Conservation (phyloP, 306 rosid species). For the Castanospermum australe region DNA sequence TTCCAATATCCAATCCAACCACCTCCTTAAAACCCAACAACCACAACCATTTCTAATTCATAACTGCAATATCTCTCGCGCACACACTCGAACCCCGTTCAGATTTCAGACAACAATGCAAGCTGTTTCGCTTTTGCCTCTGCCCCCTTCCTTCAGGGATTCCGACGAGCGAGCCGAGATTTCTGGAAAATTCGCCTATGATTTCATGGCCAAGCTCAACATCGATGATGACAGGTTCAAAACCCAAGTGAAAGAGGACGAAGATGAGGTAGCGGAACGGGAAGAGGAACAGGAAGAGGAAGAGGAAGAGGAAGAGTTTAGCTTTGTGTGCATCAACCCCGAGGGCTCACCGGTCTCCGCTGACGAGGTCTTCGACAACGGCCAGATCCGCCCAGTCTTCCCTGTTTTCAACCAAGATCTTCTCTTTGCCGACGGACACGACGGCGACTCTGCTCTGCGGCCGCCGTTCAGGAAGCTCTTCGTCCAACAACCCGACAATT, state of each 20-base stretch:
- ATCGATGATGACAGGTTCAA: slow-evolving; percentile 10
- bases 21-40: not conserved
- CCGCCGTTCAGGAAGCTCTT: slow-evolving; percentile 62
- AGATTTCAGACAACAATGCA: slow-evolving; percentile 31
- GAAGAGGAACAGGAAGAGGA: not conserved
- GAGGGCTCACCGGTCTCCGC: slow-evolving; percentile 64
- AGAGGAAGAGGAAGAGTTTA: slow-evolving; percentile 57
- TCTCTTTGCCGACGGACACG: slow-evolving; percentile 33
- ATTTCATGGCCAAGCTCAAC: slow-evolving; percentile 40
- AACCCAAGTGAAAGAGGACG: not conserved
- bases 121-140: slow-evolving; percentile 27
- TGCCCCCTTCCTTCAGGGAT: slow-evolving; percentile 16
- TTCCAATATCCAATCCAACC: too few species aligned
- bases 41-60: not conserved
- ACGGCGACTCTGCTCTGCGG: slow-evolving; percentile 25
- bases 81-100: not conserved
- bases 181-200: slow-evolving; percentile 28
- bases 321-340: slow-evolving; percentile 52
- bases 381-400: slow-evolving; percentile 67
- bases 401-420: slow-evolving; percentile 69
- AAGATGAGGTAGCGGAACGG: not conserved
- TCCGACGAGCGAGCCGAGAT: slow-evolving; percentile 3
- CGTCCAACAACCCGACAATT: slow-evolving; percentile 27
- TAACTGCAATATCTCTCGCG: not conserved
- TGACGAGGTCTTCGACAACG: slow-evolving; percentile 68